Conservation (phyloP, 2,329 filamentous ascomycete genomes). For the Neonectria coccinea region DNA sequence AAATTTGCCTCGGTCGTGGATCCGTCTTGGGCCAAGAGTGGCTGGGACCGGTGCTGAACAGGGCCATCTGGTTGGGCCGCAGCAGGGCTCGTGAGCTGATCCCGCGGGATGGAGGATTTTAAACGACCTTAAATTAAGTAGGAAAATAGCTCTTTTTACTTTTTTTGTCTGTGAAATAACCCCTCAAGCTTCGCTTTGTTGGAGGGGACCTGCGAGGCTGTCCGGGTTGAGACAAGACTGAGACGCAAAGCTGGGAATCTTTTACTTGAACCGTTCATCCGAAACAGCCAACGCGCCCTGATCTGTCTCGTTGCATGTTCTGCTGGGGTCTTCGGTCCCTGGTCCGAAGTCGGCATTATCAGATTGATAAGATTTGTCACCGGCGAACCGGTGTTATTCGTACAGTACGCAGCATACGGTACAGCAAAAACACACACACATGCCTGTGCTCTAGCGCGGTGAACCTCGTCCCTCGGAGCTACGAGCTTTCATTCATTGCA, state of each 20-base stretch:
- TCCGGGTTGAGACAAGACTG: background rate
- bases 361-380: constrained; percentile 41
- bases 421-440: background rate
- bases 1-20: background rate
- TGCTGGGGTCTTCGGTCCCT: background rate
- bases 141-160: background rate
- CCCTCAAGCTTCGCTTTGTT: background rate
- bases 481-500: background rate
- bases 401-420: constrained; percentile 2
- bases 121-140: too few species aligned
- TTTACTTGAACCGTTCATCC: too few species aligned
- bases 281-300: background rate
- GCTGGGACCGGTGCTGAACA: background rate
- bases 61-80: background rate
- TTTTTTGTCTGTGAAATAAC: background rate
- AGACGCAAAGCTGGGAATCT: background rate
- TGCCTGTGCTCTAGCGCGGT: constrained; percentile 4
- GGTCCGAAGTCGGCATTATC: constrained; percentile 35
- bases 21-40: background rate
- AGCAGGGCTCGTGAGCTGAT: background rate
- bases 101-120: background rate
- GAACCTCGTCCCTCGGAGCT: constrained; percentile 1
- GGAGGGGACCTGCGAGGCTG: background rate
- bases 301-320: background rate
- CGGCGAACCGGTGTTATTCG: background rate